These are phyloP conservation scores for Cucurbita moschata DNA, from an alignment of 306 rosid species.

Conservation along the genomic window DNA sequence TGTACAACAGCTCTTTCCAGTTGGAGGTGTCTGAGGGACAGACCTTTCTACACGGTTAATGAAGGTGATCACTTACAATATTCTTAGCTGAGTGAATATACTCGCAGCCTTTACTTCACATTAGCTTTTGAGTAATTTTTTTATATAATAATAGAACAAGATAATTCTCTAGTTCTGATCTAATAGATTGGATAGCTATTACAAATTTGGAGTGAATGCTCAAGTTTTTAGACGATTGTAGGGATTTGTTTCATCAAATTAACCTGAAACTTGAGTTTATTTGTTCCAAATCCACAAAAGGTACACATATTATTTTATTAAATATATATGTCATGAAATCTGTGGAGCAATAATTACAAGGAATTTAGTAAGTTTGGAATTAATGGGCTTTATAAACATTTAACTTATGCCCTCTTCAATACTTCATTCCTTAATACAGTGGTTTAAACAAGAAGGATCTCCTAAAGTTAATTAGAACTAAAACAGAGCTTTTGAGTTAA, in stretches of 20 bases:
- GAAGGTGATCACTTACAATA: constrained; percentile 8
- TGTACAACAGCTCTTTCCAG: constrained; percentile 42
- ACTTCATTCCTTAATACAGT: not conserved
- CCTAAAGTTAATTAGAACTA: not conserved
- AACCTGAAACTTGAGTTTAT: not conserved
- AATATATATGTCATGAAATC: not conserved
- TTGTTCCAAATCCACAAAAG: not conserved
- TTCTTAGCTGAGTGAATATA: not conserved
- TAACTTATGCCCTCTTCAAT: constrained; percentile 1
- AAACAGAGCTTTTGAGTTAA: not conserved
- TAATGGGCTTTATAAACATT: constrained; percentile 3
- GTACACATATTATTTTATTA: not conserved
- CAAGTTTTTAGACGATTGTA: not conserved
- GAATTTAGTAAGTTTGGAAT: not conserved
- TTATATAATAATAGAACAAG: not conserved
- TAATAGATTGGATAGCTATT: not conserved
- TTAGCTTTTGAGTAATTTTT: not conserved
- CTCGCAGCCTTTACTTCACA: not conserved
- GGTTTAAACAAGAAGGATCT: not conserved
- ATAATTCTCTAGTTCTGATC: not conserved
- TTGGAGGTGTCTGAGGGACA: constrained; percentile 14
- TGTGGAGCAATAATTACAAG: not conserved
- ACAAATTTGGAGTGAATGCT: not conserved
- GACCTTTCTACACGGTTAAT: not conserved
- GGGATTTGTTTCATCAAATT: not conserved